Evolutionary conservation across 768 basidiomycete genomes (phyloP), one percentile per base, ranked within the genome.

Genomic region (Leccinum longicurvipes): DNA sequence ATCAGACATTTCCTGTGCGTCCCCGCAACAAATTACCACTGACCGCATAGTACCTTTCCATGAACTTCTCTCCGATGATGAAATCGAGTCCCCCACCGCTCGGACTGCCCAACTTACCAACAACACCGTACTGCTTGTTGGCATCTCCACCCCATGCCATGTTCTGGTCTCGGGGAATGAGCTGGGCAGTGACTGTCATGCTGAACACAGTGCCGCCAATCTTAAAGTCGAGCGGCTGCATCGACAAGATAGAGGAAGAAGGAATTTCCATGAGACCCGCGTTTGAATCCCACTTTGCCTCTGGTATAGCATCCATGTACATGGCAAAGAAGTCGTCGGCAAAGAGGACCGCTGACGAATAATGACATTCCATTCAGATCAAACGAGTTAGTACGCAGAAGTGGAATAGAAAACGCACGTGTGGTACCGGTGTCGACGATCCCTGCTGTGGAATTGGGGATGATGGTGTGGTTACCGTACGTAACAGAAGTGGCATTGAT

Each of bases 401-500:
- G 10, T 29, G 19, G 19, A 19, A 31, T 12, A 28, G 29, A 23
- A 12, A 23, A 49, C 60, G 3, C n/a, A 48, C 47, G 28, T 29
- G 47, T 31, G 7, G 47, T 31, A 15, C 47, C 47, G 3, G 47
- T 48, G 19, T 48, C 47, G 28, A 48, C 29, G 19, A 48, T 4
- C 28, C 47, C 47, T 3, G 47, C 47, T 10, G 47, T 48, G 28
- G 47, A 48, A 14, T 27, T 31, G 47, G 59, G 51, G 11, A 71
- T 66, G 36, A 63, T n/a, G 3, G 47, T 45, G 5, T 49, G 11
- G 3, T 12, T 17, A 28, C 59, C 57, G 28, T 58, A 68, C 2
- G 57, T 58, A 6, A 17, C 32, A 8, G 21, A 55, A 8, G 62
- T 67, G 29, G 68, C 41, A 28, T 71, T 60, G 39, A 72, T 62